Conservation (phyloP, 768 basidiomycete species). For the Amanita inopinata region DNA sequence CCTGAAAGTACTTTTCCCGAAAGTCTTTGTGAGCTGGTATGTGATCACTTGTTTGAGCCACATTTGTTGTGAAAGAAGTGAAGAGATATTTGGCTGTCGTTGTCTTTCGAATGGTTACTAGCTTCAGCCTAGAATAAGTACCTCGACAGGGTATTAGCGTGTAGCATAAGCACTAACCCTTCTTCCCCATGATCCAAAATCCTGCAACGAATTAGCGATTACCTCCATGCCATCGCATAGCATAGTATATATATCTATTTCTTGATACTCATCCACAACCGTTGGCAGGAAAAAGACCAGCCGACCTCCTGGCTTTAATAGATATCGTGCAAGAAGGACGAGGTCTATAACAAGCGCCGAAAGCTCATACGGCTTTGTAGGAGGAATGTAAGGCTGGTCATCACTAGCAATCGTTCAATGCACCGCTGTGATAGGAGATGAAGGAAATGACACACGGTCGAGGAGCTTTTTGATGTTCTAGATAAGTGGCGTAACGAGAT, state of each 20-base stretch:
- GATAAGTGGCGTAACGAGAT: conserved; percentile 25
- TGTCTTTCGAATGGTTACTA: conserved; percentile 84
- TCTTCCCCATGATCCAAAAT: conserved; percentile 93
- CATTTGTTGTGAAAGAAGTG: conserved; percentile 41
- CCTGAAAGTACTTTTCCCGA: conserved; percentile 78
- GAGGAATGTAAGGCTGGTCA: conserved; percentile 74
- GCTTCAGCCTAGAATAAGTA: conserved; percentile 30
- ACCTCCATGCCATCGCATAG: conserved; percentile 84
- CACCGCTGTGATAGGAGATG: background rate
- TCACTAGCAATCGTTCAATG: conserved; percentile 15
- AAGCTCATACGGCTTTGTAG: conserved; percentile 88
- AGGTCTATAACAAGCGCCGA: conserved; percentile 76
- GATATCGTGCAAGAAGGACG: conserved; percentile 68
- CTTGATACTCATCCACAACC: conserved; percentile 83
- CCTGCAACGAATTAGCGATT: conserved; percentile 81
- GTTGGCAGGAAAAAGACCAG: conserved; percentile 95
- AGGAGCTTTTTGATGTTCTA: conserved; percentile 27
- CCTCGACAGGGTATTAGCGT: background rate
- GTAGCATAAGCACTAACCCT: conserved; percentile 43
- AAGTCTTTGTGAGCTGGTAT: conserved; percentile 87
- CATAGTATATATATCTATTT: conserved; percentile 71
- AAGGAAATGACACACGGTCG: conserved; percentile 32
- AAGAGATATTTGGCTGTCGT: conserved; percentile 33
- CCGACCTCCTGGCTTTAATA: conserved; percentile 78
- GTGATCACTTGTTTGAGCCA: conserved; percentile 20